Percentiles rank a stretch among this genome's conserved stretches.
phyloP scores from a whole-genome alignment of 2,329 filamentous ascomycete species.

The Botryotinia calthae region DNA sequence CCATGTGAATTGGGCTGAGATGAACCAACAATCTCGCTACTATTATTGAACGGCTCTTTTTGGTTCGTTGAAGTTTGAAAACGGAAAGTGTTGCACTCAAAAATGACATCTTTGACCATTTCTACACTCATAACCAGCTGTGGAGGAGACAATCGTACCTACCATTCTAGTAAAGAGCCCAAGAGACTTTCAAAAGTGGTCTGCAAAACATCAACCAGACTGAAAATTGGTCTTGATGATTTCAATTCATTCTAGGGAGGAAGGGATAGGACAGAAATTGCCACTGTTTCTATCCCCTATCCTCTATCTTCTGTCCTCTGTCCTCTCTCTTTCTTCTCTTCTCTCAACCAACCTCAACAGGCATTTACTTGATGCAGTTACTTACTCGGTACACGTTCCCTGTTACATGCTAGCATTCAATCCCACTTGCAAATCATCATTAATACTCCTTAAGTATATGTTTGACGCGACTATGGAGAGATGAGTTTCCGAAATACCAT shows the following conservation, averaged over 20 bases:
- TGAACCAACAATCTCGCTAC: not conserved
- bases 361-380: not conserved
- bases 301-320: not conserved
- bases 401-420: not conserved
- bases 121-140: not conserved
- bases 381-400: not conserved
- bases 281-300: not conserved
- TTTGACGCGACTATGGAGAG: not conserved
- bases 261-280: not conserved
- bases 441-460: no score
- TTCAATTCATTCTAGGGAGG: not conserved
- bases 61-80: not conserved
- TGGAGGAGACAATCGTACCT: not conserved
- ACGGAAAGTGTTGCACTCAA: not conserved
- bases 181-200: not conserved
- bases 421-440: not conserved
- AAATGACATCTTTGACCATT: not conserved
- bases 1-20: not conserved
- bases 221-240: not conserved
- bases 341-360: not conserved
- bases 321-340: not conserved
- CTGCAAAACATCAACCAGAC: not conserved
- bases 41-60: not conserved
- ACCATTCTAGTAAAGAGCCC: not conserved
- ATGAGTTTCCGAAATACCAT: not conserved